Conservation (phyloP, 192 early-diverging fungal species). For the Dispira simplex region DNA sequence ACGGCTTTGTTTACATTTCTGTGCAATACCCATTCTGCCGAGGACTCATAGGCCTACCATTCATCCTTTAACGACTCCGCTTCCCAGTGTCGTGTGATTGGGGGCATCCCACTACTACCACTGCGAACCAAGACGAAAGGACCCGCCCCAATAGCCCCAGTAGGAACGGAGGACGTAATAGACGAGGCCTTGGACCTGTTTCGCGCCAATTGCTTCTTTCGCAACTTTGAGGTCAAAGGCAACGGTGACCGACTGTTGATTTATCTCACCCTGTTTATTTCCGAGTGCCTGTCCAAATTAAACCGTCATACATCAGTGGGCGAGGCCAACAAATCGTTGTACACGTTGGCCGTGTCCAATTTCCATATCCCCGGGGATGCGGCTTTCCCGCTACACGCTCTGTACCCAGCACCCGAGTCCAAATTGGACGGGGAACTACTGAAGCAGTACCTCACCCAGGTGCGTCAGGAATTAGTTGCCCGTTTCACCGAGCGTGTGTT, state of each 20-base stretch:
- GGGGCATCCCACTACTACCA: constrained; percentile 77
- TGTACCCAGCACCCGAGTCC: constrained; percentile 61
- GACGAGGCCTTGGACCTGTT: constrained; percentile 91
- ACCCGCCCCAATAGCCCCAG: constrained; percentile 57
- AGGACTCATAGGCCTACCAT: constrained; percentile 48
- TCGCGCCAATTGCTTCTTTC: constrained; percentile 93
- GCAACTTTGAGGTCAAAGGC: constrained; percentile 99
- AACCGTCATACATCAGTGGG: constrained; percentile 36
- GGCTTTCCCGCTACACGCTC: constrained; percentile 79
- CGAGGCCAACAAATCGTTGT: constrained; percentile 67
- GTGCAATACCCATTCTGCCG: no score
- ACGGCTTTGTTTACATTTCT: no score
- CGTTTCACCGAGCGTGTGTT: constrained; percentile 68
- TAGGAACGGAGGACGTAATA: constrained; percentile 63
- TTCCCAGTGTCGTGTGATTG: constrained; percentile 42
- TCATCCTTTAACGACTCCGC: constrained; percentile 56
- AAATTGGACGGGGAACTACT: constrained; percentile 64
- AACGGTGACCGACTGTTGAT: constrained; percentile 83
- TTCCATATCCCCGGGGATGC: constrained; percentile 90
- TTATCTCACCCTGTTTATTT: constrained; percentile 86
- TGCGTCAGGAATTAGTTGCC: constrained; percentile 74
- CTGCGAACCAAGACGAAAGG: constrained; percentile 80
- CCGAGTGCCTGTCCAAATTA: constrained; percentile 60
- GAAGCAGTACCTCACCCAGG: constrained; percentile 74
- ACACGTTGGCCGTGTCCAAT: constrained; percentile 74